Conservation (phyloP, 2,329 filamentous ascomycete species). For the Diplodia seriata region DNA sequence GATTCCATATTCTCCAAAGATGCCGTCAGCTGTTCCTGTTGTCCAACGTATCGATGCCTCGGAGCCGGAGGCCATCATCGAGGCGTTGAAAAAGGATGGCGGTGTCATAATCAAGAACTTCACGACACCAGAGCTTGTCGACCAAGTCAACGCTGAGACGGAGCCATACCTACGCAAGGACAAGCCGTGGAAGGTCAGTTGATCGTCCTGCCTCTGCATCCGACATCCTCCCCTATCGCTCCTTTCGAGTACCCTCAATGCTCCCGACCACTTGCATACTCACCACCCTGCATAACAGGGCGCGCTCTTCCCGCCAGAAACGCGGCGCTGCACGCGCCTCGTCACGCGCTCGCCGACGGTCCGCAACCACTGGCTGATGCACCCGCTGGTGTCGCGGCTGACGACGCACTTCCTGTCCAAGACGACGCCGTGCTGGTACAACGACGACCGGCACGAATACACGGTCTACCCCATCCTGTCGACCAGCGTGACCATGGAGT, state of each 20-base stretch:
- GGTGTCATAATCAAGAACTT: constrained; percentile 50
- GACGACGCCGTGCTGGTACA: constrained; percentile 27
- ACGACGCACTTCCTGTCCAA: constrained; percentile 22
- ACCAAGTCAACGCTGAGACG: constrained; percentile 49
- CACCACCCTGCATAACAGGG: not conserved
- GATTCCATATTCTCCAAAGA: not conserved
- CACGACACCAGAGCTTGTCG: constrained; percentile 42
- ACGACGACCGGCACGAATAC: constrained; percentile 19
- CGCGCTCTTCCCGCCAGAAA: constrained; percentile 38
- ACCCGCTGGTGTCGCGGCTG: constrained; percentile 33
- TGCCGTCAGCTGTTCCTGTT: constrained; percentile 21
- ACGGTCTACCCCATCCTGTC: constrained; percentile 26
- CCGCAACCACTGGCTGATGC: constrained; percentile 36
- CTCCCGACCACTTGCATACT: not conserved
- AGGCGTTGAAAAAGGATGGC: constrained; percentile 42
- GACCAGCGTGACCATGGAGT: constrained; percentile 31
- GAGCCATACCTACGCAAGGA: constrained; percentile 40
- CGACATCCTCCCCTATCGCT: not conserved
- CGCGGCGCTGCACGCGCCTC: constrained; percentile 37
- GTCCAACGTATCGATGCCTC: constrained; percentile 16
- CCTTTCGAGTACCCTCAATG: not conserved
- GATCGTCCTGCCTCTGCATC: not conserved
- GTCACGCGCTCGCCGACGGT: constrained; percentile 34
- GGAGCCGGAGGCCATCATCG: constrained; percentile 20
- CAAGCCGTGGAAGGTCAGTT: constrained; percentile 38